A percentile compares a stretch with the other conserved stretches of the same genome.
These are phyloP conservation scores for Aspergillus glaucus DNA, from an alignment of 2,329 filamentous ascomycete species.

Conservation along the genomic window DNA sequence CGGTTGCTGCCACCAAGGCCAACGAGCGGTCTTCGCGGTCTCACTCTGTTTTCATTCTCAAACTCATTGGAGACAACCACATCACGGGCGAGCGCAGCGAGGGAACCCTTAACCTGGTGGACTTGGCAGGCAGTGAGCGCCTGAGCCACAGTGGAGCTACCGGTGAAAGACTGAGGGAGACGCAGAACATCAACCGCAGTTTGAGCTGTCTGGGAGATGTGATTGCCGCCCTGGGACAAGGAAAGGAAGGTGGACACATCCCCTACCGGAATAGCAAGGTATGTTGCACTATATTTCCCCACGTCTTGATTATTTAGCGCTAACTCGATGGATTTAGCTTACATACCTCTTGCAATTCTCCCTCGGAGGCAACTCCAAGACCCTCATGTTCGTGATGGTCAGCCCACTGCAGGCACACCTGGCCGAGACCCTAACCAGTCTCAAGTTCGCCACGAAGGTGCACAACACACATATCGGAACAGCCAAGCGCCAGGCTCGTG, in stretches of 20 bases:
- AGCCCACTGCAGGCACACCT: slow-evolving; percentile 85
- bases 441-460: slow-evolving; percentile 94
- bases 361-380: slow-evolving; percentile 90
- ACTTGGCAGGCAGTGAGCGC: slow-evolving; percentile 87
- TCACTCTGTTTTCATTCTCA: slow-evolving; percentile 91
- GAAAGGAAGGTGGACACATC: slow-evolving; percentile 70
- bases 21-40: slow-evolving; percentile 92
- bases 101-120: slow-evolving; percentile 90
- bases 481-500: slow-evolving; percentile 50
- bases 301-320: background rate
- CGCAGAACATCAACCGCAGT: slow-evolving; percentile 95
- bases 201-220: slow-evolving; percentile 89
- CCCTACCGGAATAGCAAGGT: slow-evolving; percentile 95
- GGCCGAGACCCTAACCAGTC: slow-evolving; percentile 85
- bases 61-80: slow-evolving; percentile 58
- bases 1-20: slow-evolving; percentile 92
- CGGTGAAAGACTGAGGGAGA: slow-evolving; percentile 83
- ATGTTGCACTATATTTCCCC: slow-evolving; percentile 19
- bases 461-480: slow-evolving; percentile 85
- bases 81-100: slow-evolving; percentile 79
- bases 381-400: slow-evolving; percentile 99
- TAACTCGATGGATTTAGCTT: slow-evolving; percentile 46
- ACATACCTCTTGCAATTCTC: slow-evolving; percentile 94
- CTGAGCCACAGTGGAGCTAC: slow-evolving; percentile 81
- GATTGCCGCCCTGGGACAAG: slow-evolving; percentile 82